Percentiles rank a stretch among this genome's conserved stretches.
These are phyloP conservation scores for Fonsecaea monophora DNA, from an alignment of 2,329 filamentous ascomycete genomes.

Conservation along the genomic window DNA sequence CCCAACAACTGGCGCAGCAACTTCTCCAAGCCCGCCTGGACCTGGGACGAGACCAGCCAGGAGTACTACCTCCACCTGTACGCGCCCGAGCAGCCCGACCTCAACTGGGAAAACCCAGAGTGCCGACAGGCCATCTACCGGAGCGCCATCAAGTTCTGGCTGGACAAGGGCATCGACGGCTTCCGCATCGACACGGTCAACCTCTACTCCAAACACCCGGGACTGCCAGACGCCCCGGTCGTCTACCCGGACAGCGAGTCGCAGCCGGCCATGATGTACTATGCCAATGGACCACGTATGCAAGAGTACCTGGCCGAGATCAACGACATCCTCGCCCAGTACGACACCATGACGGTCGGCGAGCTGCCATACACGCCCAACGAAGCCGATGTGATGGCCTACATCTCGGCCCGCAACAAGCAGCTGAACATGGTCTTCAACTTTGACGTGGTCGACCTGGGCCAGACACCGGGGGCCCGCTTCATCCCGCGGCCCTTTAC, in stretches of 20 bases:
- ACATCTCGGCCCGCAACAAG: constrained; percentile 61
- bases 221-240: constrained; percentile 64
- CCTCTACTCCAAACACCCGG: constrained; percentile 65
- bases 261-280: constrained; percentile 62
- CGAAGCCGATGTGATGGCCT: constrained; percentile 62
- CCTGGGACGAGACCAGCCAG: constrained; percentile 69
- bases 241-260: constrained; percentile 51
- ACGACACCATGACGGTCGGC: constrained; percentile 70
- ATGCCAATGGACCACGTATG: constrained; percentile 71
- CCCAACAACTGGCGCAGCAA: constrained; percentile 75
- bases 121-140: constrained; percentile 71
- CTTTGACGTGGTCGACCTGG: constrained; percentile 69
- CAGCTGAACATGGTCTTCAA: constrained; percentile 75
- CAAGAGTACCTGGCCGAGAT: constrained; percentile 73
- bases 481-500: constrained; percentile 56
- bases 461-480: constrained; percentile 58
- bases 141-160: constrained; percentile 74
- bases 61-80: constrained; percentile 79
- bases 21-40: constrained; percentile 59
- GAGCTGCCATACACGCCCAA: constrained; percentile 71
- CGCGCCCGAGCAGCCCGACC: constrained; percentile 72
- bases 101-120: constrained; percentile 75
- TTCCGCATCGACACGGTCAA: constrained; percentile 74
- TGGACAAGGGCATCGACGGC: constrained; percentile 71
- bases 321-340: constrained; percentile 64